Base-by-base conservation (phyloP, 192 early-diverging fungal species). In the Coemansia sp. region DNA sequence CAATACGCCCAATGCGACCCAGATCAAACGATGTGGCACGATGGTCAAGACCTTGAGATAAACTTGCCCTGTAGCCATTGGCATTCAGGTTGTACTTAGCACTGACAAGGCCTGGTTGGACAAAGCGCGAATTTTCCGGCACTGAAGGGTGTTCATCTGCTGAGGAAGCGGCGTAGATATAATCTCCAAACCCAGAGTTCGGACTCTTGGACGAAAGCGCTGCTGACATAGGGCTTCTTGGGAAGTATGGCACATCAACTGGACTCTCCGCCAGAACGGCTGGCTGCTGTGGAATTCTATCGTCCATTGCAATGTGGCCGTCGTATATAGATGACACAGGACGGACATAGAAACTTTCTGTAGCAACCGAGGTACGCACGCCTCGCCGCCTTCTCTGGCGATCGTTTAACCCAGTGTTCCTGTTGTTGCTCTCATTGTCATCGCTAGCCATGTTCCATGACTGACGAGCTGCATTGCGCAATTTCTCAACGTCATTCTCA, bases 21-120 rank as follows among this genome's bases (percentile, higher is more conserved):
- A 80, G 49, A 26, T 80, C 78, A 57, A 80, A 80, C 47, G 78
- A 80, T 21, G 65, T 80, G 7, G 78, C 78, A 18, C 78, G 59
- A 56, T 80, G 72, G 24, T 73, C 76, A 49, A 73, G 67, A 5
- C 55, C 26, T 22, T 51, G 58, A 26, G 57, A 31, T 51, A 44
- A 19, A 19, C 38, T 44, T 16, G 0, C 38, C n/a, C 12, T 24
- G 56, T 6, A 18, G 10, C 14, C 27, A n/a, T 28, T 28, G 16
- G 2, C 25, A 9, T 31, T 32, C 19, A 23, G 18, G n/a, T 1
- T 8, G 23, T 24, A n/a, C 12, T n/a, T 27, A 24, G 34, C 34
- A 24, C 38, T 52, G 49, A 64, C 30, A 27, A 41, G 61, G 3
- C 22, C 23, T 8, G 59, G 18, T 21, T 54, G 30, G 7, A 30